These are phyloP conservation scores for Xylariomycetidae sp. DNA, from an alignment of 2,329 filamentous ascomycete species.

Conservation along the genomic window DNA sequence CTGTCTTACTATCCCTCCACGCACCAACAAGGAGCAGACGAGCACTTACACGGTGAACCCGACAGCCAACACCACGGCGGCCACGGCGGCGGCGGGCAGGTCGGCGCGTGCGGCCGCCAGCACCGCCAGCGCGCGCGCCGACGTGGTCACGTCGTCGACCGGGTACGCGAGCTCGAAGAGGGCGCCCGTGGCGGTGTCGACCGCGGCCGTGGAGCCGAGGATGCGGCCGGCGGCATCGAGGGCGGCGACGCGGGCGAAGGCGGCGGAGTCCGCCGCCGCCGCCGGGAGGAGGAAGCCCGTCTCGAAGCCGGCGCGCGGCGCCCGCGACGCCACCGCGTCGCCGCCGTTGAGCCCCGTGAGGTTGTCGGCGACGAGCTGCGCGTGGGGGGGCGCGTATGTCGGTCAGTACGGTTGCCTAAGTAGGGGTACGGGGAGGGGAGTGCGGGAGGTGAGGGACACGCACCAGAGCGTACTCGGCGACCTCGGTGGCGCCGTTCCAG, in stretches of 20 bases:
- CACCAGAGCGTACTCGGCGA: conserved; percentile 5
- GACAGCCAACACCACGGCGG: conserved; percentile 3
- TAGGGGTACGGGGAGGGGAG: too few relatives aligned
- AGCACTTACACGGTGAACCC: conserved; percentile 7
- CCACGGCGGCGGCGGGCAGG: conserved; percentile 1
- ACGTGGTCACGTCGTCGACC: conserved; percentile 2
- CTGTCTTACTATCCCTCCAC: too few relatives aligned
- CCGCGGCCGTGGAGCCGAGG: conserved; percentile 6
- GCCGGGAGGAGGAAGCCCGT: conserved; percentile 4
- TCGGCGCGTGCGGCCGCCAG: not conserved
- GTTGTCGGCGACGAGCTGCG: conserved; percentile 4
- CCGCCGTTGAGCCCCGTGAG: conserved; percentile 4
- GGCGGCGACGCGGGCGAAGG: conserved; percentile 7
- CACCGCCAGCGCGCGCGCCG: not conserved
- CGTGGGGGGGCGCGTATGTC: not conserved
- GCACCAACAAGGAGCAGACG: not conserved
- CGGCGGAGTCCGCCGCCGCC: not conserved
- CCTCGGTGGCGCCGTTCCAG: conserved; percentile 10
- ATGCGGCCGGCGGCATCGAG: conserved; percentile 5
- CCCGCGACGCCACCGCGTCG: conserved; percentile 1
- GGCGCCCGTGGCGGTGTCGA: conserved; percentile 2
- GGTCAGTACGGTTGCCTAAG: too few relatives aligned
- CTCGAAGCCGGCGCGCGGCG: conserved; percentile 9
- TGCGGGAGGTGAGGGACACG: not conserved
- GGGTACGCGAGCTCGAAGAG: conserved; percentile 3